Evolutionary conservation across 257 asterid genomes (phyloP).

Genomic region (Rhazya stricta): DNA sequence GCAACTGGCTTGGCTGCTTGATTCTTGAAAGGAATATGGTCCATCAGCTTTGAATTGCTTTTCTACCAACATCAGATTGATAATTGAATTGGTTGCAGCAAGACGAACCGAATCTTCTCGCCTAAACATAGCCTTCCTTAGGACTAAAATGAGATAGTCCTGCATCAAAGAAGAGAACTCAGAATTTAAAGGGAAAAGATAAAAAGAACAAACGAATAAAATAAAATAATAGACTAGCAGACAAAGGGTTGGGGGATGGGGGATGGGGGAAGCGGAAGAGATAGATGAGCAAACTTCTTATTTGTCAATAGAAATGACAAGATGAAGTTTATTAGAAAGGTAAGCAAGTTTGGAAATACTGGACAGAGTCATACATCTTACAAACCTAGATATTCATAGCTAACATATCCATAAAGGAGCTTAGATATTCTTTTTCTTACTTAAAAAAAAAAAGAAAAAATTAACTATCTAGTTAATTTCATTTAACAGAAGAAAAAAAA

Average conservation of each 20-base stretch:
- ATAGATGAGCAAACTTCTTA: not conserved
- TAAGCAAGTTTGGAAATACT: not conserved
- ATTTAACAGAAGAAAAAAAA: not conserved
- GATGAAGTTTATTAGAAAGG: not conserved
- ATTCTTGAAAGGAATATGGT: constrained; percentile 68
- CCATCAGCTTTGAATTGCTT: constrained; percentile 51
- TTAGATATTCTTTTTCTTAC: not conserved
- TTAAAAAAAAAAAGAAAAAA: not conserved
- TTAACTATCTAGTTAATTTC: not conserved
- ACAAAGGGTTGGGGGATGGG: not conserved
- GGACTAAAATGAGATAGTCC: constrained; percentile 73
- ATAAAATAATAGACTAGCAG: not conserved
- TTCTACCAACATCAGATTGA: constrained; percentile 64
- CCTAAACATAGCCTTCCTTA: constrained; percentile 84
- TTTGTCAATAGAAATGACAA: not conserved
- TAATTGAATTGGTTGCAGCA: constrained; percentile 60
- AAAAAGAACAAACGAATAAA: not conserved
- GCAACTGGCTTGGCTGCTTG: constrained; percentile 88
- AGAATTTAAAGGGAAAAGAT: not conserved
- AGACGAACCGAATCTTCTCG: constrained; percentile 72
- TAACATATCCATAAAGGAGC: not conserved
- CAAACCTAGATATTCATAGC: not conserved
- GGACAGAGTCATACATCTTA: not conserved
- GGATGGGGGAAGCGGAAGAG: not conserved
- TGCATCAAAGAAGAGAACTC: constrained; percentile 25